Conservation (phyloP, 768 basidiomycete species). For the Pisolithus sp. region DNA sequence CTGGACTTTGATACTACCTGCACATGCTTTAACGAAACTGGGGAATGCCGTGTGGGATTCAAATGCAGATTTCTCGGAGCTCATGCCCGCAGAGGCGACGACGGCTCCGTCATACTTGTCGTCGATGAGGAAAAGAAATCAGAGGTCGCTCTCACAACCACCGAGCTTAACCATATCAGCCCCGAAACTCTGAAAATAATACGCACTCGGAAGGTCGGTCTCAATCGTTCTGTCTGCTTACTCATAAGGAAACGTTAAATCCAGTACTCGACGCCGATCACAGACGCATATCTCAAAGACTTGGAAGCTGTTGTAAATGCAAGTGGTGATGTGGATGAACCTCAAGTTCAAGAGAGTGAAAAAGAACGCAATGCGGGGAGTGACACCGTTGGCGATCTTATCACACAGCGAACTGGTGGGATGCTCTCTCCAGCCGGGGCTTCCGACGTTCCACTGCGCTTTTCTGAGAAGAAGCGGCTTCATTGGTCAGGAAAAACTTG, state of each 20-base stretch:
- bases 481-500: constrained; percentile 86
- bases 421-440: constrained; percentile 39
- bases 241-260: background rate
- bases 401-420: constrained; percentile 32
- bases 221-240: background rate
- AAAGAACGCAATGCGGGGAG: background rate
- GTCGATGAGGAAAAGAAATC: constrained; percentile 58
- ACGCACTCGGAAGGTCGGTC: constrained; percentile 59
- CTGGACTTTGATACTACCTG: constrained; percentile 20
- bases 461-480: constrained; percentile 79
- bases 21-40: constrained; percentile 22
- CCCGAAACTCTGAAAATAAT: constrained; percentile 53
- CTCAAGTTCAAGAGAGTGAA: constrained; percentile 12
- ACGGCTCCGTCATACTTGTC: constrained; percentile 38
- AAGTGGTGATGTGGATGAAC: background rate
- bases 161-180: constrained; percentile 68
- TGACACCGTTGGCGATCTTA: constrained; percentile 11
- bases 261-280: constrained; percentile 61
- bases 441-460: constrained; percentile 65
- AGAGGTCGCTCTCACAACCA: constrained; percentile 36
- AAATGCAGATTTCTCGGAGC: constrained; percentile 88
- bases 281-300: constrained; percentile 55
- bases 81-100: constrained; percentile 50
- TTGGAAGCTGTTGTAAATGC: constrained; percentile 31
- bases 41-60: constrained; percentile 48